Base-by-base conservation (phyloP, 352 stramenopile species). In the Pythium dissimile region DNA sequence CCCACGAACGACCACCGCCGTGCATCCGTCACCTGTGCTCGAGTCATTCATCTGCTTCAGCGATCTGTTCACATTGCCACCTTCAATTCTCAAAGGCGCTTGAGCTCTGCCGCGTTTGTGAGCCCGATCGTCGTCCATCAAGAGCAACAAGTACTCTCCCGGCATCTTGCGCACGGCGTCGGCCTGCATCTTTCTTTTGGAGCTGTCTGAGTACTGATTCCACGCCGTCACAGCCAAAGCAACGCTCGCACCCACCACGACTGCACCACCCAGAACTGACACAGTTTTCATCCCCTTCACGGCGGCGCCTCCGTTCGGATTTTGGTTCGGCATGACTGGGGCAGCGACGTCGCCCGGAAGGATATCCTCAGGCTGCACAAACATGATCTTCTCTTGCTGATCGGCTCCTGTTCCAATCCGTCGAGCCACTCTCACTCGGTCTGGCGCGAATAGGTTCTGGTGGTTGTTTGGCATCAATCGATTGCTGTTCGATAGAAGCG, bases 221-320 rank as follows among this genome's bases (percentile, higher is more conserved):
- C 85, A 94, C 3, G 83, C 85, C 57, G 73, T 86, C 21, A 93
- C 79, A 30, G 88, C 83, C 30, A 94, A 31, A 6, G 85, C 85
- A 18, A 92, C 76, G 28, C 83, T 86, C 42, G 84, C 85, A 20
- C 83, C 83, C 26, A 94, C 74, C 18, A 81, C 83, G 16, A 93
- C 81, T 23, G 85, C 85, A 26, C 85, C 85, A 49, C 85, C 85
- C 1, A 94, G 74, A 0, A 89, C 71, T 0, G 79, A 88, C 15
- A 87, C 65, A 5, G 79, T 84, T 57, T 71, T 67, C 28, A 92
- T 42, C 4, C 79, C 60, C 58, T 32, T 62, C 6, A 34, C 32
- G 0, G 55, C 51, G 15, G 54, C 35, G 26, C 48, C n/a, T 10
- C 44, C 51, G 23, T 38, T 26, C 2, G 10, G 32, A n/a, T 31